Conservation (phyloP, 2,329 filamentous ascomycete species). For the Tricladium varicosporioides region DNA sequence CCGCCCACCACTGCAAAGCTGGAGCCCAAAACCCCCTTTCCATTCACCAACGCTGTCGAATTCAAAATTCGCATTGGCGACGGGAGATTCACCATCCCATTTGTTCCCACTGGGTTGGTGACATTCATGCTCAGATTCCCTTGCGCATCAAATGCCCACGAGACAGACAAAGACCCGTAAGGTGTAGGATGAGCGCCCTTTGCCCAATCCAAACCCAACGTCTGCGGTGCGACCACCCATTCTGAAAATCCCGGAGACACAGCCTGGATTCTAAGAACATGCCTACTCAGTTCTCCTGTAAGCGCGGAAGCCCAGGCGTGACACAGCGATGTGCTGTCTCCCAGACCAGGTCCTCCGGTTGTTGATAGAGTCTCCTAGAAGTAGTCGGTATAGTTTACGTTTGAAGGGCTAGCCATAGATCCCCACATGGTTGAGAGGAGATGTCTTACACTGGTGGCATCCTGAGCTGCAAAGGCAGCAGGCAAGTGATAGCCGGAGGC, state of each 20-base stretch:
- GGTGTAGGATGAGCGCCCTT: neutral
- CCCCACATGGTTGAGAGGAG: constrained; percentile 27
- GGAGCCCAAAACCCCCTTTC: neutral
- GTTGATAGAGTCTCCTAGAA: constrained; percentile 34
- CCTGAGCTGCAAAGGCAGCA: constrained; percentile 25
- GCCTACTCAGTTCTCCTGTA: constrained; percentile 18
- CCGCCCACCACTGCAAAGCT: neutral
- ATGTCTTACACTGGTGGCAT: constrained; percentile 7
- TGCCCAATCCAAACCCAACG: neutral
- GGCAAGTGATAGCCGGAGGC: constrained; percentile 34
- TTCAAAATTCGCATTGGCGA: neutral
- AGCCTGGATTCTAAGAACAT: neutral
- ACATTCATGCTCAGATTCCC: neutral
- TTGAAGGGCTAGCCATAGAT: constrained; percentile 28
- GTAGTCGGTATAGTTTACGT: constrained; percentile 31
- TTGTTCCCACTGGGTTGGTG: neutral
- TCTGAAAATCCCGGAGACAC: neutral
- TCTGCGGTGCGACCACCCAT: neutral
- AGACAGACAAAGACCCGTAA: neutral
- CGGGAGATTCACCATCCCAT: neutral
- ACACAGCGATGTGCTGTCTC: constrained; percentile 32
- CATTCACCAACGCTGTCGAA: neutral
- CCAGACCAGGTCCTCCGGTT: constrained; percentile 29
- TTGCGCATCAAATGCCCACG: neutral
- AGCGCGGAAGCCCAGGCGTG: constrained; percentile 37